Conservation (phyloP, 129 eudicot species). For the Centrapalus pauciflorus region DNA sequence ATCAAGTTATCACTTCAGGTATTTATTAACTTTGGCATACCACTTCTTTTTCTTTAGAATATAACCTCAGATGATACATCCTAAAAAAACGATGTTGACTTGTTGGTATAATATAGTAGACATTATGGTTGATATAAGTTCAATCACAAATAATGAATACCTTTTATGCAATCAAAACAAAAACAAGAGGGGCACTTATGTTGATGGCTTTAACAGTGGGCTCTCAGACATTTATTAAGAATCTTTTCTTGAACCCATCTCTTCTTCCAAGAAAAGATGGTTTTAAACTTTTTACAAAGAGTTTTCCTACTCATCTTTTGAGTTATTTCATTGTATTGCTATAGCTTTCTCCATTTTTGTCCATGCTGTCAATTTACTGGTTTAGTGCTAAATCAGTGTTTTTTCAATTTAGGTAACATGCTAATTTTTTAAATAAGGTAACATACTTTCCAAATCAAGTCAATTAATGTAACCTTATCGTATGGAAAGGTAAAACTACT, state of each 20-base stretch:
- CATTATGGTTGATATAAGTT: background rate
- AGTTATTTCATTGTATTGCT: background rate
- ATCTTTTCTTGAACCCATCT: background rate
- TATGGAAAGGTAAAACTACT: too few relatives aligned
- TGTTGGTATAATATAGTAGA: background rate
- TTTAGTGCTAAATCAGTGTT: background rate
- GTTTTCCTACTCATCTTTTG: background rate
- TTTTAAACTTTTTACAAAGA: background rate
- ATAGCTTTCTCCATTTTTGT: background rate
- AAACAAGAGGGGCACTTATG: background rate
- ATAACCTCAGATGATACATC: background rate
- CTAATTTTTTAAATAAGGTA: too few relatives aligned
- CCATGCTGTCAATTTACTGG: background rate
- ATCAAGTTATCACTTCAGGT: constrained; percentile 70
- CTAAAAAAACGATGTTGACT: background rate
- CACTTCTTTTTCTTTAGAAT: background rate
- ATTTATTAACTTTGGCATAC: background rate
- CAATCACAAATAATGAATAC: background rate
- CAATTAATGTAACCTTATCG: too few relatives aligned
- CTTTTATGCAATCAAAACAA: background rate
- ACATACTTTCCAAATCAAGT: too few relatives aligned
- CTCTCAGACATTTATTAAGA: background rate
- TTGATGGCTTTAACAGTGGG: background rate
- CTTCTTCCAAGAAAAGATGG: background rate
- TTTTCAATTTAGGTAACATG: too few relatives aligned